Base-by-base conservation (phyloP, 768 basidiomycete genomes). In the Xerocomellus amylosporus region DNA sequence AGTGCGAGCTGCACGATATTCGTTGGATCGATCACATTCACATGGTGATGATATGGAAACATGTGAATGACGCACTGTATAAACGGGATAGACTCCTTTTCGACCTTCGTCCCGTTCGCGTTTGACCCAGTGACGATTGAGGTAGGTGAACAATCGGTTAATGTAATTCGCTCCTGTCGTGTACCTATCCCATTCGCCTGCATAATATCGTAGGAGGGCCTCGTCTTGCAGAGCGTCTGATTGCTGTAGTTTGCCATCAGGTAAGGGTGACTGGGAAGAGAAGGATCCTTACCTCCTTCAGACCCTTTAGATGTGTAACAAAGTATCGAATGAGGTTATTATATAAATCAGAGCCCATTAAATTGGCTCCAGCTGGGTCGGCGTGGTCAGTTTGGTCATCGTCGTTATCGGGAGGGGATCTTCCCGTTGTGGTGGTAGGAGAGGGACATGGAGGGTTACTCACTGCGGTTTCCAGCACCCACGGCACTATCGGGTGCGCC, bases 111-210 rank as follows among this genome's bases (percentile, higher is more conserved):
- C 96, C 66, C 95, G 85, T 70, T 99, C 97, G 49, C 96, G 82
- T 76, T 95, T 96, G 41, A 99, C 96, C 97, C 97, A 99, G 73
- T 98, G 94, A 20, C 96, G 91, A 73, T 99, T 98, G 53, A 99
- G 81, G 75, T 98, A 98, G 3, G 93, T 95, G 77, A 98, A 98
- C 34, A 99, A 75, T 52, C 96, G 88, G 70, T 98, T 96, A 73
- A 98, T 93, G 69, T 97, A 98, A 67, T 91, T 93, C 1, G 96
- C 95, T 44, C 96, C 96, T 3, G 87, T 96, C 0, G 97, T 99
- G 75, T 98, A 98, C 41, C 94, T 81, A 64, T 91, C 88, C 97
- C 97, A 98, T 71, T 98, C 93, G 55, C 73, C 70, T 2, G 92
- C 93, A 67, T 98, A 99, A 69, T 90, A 98, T 59, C 87, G 84